Evolutionary conservation across 2,329 filamentous ascomycete species (phyloP).

Genomic region (Metarhizium rileyi): DNA sequence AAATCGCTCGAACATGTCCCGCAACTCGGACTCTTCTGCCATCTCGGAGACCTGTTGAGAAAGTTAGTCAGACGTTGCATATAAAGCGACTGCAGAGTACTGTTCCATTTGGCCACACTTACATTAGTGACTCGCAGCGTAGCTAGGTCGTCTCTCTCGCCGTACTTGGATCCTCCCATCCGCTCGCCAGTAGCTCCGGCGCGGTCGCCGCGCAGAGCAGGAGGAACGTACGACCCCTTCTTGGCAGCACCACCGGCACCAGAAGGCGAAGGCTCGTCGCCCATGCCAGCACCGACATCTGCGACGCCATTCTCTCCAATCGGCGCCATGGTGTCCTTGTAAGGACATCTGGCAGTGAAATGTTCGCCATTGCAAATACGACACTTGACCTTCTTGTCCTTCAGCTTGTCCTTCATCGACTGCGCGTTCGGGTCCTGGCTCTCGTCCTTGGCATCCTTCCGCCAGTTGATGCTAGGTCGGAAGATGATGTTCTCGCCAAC

Average conservation of each 20-base stretch:
- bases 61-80: slow-evolving; percentile 16
- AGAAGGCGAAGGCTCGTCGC: slow-evolving; percentile 33
- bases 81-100: slow-evolving; percentile 1
- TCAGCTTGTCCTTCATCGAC: slow-evolving; percentile 71
- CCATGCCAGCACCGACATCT: slow-evolving; percentile 46
- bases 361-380: slow-evolving; percentile 98
- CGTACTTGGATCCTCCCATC: slow-evolving; percentile 73
- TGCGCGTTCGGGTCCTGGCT: slow-evolving; percentile 63
- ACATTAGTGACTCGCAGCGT: slow-evolving; percentile 97
- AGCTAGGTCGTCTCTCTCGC: slow-evolving; percentile 89
- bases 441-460: slow-evolving; percentile 77
- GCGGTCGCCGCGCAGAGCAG: slow-evolving; percentile 70
- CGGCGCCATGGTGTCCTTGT: slow-evolving; percentile 98
- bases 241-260: slow-evolving; percentile 50
- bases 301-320: slow-evolving; percentile 50
- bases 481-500: slow-evolving; percentile 98
- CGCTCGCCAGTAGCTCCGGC: slow-evolving; percentile 60
- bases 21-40: slow-evolving; percentile 89
- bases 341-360: slow-evolving; percentile 97
- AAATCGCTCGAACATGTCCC: slow-evolving; percentile 96
- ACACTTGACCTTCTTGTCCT: slow-evolving; percentile 99
- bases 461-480: slow-evolving; percentile 88
- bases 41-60: slow-evolving; percentile 74
- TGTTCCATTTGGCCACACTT: slow-evolving; percentile 29
- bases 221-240: slow-evolving; percentile 85